Evolutionary conservation across 2,329 filamentous ascomycete genomes (phyloP).

Genomic region (Fusarium multiceps): DNA sequence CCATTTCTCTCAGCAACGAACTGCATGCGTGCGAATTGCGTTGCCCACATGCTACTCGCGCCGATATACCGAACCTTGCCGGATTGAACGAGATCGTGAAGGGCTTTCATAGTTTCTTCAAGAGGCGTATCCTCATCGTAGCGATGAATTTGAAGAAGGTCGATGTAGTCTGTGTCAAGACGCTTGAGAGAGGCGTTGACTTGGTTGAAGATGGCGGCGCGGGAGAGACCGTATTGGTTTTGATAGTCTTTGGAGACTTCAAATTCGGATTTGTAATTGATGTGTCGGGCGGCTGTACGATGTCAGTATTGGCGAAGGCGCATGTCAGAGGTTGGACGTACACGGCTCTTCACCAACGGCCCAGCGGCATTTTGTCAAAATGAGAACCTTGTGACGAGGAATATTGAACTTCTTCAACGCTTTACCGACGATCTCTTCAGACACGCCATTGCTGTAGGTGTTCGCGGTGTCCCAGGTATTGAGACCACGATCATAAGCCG

Average conservation of each 20-base stretch:
- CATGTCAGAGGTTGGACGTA: fast-evolving
- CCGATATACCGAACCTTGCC: constrained; percentile 69
- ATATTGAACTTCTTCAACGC: constrained; percentile 32
- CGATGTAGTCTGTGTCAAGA: constrained; percentile 57
- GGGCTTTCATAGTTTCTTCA: constrained; percentile 68
- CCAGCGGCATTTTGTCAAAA: constrained; percentile 34
- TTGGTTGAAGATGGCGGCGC: constrained; percentile 35
- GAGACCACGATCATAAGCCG: constrained; percentile 33
- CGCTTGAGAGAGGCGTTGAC: constrained; percentile 37
- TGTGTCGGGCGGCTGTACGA: constrained; percentile 2
- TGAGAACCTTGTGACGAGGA: constrained; percentile 31
- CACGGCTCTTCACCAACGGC: constrained; percentile 33
- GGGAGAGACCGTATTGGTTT: constrained; percentile 38
- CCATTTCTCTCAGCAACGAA: constrained; percentile 63
- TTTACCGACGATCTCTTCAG: constrained; percentile 31
- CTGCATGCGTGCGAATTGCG: constrained; percentile 62
- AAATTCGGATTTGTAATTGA: constrained; percentile 22
- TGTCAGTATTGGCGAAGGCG: fast-evolving
- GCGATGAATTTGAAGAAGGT: constrained; percentile 65
- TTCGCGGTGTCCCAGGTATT: constrained; percentile 38
- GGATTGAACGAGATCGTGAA: constrained; percentile 65
- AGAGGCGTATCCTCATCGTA: constrained; percentile 57
- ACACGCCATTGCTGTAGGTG: constrained; percentile 26
- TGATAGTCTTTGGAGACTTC: constrained; percentile 36
- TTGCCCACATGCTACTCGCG: constrained; percentile 58